These are phyloP conservation scores for Zarea fungicola DNA, from an alignment of 2,329 filamentous ascomycete genomes.

Conservation along the genomic window DNA sequence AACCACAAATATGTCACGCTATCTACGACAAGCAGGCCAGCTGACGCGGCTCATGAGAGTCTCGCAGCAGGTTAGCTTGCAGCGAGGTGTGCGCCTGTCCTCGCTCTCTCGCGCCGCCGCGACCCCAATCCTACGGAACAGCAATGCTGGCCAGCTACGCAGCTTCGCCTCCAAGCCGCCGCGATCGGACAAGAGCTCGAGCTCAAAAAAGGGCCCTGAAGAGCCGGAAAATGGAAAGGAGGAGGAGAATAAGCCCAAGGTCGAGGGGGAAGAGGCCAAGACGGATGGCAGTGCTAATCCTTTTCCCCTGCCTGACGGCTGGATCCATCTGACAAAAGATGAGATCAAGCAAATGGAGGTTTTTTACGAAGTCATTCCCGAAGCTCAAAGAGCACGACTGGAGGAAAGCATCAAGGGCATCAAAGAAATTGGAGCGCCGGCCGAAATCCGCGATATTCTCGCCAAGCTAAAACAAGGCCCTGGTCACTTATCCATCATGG, in stretches of 20 bases:
- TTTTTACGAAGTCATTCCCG: constrained; percentile 58
- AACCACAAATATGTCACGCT: constrained; percentile 53
- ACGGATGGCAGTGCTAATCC: constrained; percentile 19
- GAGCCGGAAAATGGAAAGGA: constrained; percentile 19
- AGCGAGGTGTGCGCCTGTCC: constrained; percentile 36
- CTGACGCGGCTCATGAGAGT: constrained; percentile 58
- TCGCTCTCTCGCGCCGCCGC: constrained; percentile 28
- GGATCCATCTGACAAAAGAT: constrained; percentile 40
- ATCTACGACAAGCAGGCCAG: constrained; percentile 61
- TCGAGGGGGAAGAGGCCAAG: constrained; percentile 20
- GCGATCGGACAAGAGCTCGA: constrained; percentile 32
- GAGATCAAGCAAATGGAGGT: constrained; percentile 51
- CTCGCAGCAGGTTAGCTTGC: constrained; percentile 47
- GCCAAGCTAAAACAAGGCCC: constrained; percentile 49
- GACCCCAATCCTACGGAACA: constrained; percentile 29
- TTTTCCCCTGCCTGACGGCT: constrained; percentile 38
- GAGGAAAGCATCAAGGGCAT: constrained; percentile 57
- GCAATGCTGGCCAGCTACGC: constrained; percentile 27
- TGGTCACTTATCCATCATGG: constrained; percentile 43
- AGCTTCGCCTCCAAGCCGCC: constrained; percentile 34
- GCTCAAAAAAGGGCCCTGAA: constrained; percentile 21
- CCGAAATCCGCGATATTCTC: constrained; percentile 57
- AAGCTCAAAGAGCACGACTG: constrained; percentile 54
- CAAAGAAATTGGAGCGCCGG: constrained; percentile 63
- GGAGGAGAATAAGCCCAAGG: constrained; percentile 16